phyloP scores from a whole-genome alignment of 1,139 yeast genomes.

The Saccharomyces uvarum region DNA sequence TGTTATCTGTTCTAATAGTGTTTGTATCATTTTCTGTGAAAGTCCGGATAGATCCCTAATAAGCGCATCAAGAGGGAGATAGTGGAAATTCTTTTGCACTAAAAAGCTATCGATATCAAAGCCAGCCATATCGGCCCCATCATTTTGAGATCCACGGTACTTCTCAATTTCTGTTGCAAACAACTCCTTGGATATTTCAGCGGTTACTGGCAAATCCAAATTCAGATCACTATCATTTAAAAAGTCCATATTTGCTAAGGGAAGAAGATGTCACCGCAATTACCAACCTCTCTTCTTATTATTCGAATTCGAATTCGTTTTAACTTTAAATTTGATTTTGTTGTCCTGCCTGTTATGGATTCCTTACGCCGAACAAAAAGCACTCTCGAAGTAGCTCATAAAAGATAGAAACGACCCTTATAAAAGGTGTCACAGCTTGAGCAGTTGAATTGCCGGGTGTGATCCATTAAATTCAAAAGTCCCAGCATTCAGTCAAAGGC shows the following conservation, averaged over 20 bases:
- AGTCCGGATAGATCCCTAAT: slow-evolving; percentile 21
- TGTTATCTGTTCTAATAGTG: slow-evolving; percentile 22
- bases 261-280: not conserved
- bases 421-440: not conserved
- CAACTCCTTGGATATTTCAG: slow-evolving; percentile 25
- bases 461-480: too few relatives aligned
- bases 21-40: slow-evolving; percentile 21
- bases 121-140: slow-evolving; percentile 5
- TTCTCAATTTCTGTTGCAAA: slow-evolving; percentile 19
- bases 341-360: not conserved
- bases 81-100: slow-evolving; percentile 28
- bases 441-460: too few relatives aligned
- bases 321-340: not conserved
- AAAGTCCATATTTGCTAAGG: slow-evolving; percentile 16
- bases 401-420: not conserved
- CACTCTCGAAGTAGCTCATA: not conserved
- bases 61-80: slow-evolving; percentile 25
- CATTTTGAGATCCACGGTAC: slow-evolving; percentile 5
- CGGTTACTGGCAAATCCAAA: slow-evolving; percentile 21
- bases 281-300: not conserved
- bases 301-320: not conserved
- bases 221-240: slow-evolving; percentile 20
- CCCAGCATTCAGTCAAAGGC: too few relatives aligned
- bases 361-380: not conserved
- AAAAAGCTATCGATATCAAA: slow-evolving; percentile 27